Percentiles rank a stretch among this genome's conserved stretches.
Conservation (phyloP, 495 filamentous ascomycete species). For the Podospora fimiseda region DNA sequence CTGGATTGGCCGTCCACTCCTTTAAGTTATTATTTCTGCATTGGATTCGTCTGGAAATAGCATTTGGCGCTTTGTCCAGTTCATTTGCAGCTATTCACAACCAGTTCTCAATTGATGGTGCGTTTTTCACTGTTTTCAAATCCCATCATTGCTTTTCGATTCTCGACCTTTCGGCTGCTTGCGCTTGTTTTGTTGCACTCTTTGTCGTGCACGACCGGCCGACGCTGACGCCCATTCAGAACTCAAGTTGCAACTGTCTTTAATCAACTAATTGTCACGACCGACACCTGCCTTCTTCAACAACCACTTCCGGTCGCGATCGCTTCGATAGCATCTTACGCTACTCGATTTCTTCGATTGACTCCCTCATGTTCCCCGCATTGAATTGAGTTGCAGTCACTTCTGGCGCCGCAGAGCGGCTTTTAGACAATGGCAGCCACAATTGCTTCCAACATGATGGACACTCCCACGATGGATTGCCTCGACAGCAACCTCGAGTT, state of each 20-base stretch:
- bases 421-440: conserved; percentile 42
- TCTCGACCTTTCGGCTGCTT: too few relatives aligned
- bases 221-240: conserved; percentile 14
- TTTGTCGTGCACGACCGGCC: background rate
- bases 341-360: conserved; percentile 3
- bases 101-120: conserved; percentile 15
- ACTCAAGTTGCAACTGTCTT: conserved; percentile 19
- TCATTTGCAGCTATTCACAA: conserved; percentile 14
- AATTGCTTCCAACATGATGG: conserved; percentile 32
- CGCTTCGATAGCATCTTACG: background rate
- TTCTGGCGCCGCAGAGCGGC: conserved; percentile 44
- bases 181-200: background rate
- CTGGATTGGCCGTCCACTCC: conserved; percentile 50
- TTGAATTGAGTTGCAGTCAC: conserved; percentile 30
- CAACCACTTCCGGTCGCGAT: conserved; percentile 1
- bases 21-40: conserved; percentile 26
- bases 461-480: conserved; percentile 20
- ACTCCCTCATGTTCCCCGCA: conserved; percentile 35
- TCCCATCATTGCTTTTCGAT: background rate
- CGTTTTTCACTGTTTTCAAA: conserved; percentile 3
- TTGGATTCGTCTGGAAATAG: conserved; percentile 27
- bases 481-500: conserved; percentile 20
- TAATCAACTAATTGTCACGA: conserved; percentile 25
- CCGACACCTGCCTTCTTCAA: conserved; percentile 5
- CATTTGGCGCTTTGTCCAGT: conserved; percentile 14